These are phyloP conservation scores for Ballota nigra DNA, from an alignment of 257 asterid genomes.

Conservation along the genomic window DNA sequence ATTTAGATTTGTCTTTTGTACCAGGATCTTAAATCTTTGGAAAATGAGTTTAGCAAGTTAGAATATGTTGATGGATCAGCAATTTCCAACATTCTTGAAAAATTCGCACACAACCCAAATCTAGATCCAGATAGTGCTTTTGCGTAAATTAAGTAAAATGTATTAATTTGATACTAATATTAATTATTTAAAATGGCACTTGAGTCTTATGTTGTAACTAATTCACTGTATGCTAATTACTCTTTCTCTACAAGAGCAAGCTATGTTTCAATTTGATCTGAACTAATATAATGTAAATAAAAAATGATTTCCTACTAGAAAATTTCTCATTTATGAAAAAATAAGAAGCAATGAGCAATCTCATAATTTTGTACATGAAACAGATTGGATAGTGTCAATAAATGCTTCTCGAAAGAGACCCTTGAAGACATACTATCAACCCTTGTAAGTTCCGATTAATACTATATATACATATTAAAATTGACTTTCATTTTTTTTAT, in stretches of 20 bases:
- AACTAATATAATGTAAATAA: too few species aligned
- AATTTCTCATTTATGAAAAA: too few species aligned
- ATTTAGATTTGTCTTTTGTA: not conserved
- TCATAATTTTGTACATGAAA: not conserved
- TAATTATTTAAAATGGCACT: too few species aligned
- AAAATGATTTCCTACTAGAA: too few species aligned
- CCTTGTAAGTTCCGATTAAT: conserved; percentile 16
- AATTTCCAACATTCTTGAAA: not conserved
- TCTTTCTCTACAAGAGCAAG: not conserved
- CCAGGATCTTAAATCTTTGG: conserved; percentile 5
- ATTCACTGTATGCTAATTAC: too few species aligned
- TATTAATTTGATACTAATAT: too few species aligned
- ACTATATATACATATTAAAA: too few species aligned
- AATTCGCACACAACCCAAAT: not conserved
- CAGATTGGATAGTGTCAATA: conserved; percentile 16
- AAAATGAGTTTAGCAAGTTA: conserved; percentile 1
- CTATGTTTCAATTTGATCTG: too few species aligned
- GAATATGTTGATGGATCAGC: not conserved
- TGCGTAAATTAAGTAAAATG: not conserved
- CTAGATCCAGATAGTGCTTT: not conserved
- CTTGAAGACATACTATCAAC: conserved; percentile 17
- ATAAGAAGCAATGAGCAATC: too few species aligned
- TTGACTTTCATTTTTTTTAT: too few species aligned
- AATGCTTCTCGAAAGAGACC: conserved; percentile 10
- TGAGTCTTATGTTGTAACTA: too few species aligned